Percentiles rank a stretch among this genome's conserved stretches.
phyloP scores from a whole-genome alignment of 306 rosid species.

The Prunus armeniaca region DNA sequence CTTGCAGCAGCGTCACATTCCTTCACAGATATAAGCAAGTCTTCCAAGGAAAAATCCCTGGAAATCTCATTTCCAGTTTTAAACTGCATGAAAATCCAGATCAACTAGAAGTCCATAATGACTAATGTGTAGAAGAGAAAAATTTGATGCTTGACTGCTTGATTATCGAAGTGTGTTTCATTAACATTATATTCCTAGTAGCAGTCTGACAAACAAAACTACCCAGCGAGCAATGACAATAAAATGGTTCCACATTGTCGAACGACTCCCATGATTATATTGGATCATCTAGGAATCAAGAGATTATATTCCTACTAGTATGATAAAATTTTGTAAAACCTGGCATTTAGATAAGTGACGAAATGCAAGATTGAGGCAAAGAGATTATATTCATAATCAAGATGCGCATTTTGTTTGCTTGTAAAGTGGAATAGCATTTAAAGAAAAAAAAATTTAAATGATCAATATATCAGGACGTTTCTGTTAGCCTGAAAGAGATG shows the following conservation, averaged over 20 bases:
- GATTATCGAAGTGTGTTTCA: not conserved
- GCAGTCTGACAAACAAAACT: not conserved
- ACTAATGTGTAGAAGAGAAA: not conserved
- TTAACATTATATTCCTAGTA: not conserved
- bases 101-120: conserved; percentile 13
- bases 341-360: not conserved
- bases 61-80: conserved; percentile 40
- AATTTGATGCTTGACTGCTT: not conserved
- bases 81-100: conserved; percentile 51
- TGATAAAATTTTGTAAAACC: too few species aligned
- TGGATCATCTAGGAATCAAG: too few species aligned
- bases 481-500: not conserved
- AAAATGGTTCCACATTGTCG: not conserved
- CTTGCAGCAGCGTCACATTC: conserved; percentile 27
- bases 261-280: too few species aligned
- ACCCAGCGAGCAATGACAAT: not conserved
- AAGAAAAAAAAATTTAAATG: not conserved
- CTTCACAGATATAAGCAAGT: conserved; percentile 42
- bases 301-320: too few species aligned
- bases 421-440: not conserved
- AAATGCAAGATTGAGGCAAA: not conserved
- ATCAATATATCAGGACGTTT: not conserved
- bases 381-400: not conserved
- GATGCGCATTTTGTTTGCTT: not conserved
- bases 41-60: conserved; percentile 50